Base-by-base conservation (phyloP, 176 grass and related monocot species). In the Puya raimondii region DNA sequence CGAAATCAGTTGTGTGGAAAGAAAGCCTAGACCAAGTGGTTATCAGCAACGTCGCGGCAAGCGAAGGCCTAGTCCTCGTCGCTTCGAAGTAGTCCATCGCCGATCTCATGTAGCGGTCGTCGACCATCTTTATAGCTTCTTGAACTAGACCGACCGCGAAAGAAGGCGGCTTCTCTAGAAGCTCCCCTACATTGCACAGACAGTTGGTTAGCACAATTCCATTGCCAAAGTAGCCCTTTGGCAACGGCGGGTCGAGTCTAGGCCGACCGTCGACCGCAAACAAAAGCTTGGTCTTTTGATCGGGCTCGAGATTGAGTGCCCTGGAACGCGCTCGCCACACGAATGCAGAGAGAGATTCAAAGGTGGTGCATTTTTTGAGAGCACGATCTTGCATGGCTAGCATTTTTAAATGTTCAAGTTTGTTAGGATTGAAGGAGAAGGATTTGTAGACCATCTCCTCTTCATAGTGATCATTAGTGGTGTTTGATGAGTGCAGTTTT, bases 61-160 rank as follows among this genome's bases (percentile, higher is more conserved):
- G 85, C 20, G 89, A 86, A 78, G 89, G 89, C 70, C 85, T 69
- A 42, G 53, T 72, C 47, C 85, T 77, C 26, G 80, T 88, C 64
- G 75, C 81, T 75, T 92, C 89, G 67, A 92, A 88, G 75, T 88
- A 92, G 70, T 92, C 89, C 63, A 92, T 83, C 3, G 89, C 89
- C 4, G 85, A 88, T 53, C 89, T 52, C 64, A 88, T 83, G 85
- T 92, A 92, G 13, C 17, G 70, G 66, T 88, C 76, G 0, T 68
- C 85, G 11, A 85, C 89, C 14, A 72, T 81, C 50, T 25, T 78
- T 4, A 72, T 80, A 12, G 85, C 89, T 15, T 53, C 49, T 78
- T 81, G 89, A 27, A 91, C 76, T 48, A 91, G 74, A n/a, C 65
- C 17, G 50, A 76, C 82, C 0, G 80, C 78, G 18, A 64, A 47